Evolutionary conservation across 495 filamentous ascomycete species (phyloP), one percentile per base, ranked within the genome.

Genomic region (Aspergillus homomorphus): DNA sequence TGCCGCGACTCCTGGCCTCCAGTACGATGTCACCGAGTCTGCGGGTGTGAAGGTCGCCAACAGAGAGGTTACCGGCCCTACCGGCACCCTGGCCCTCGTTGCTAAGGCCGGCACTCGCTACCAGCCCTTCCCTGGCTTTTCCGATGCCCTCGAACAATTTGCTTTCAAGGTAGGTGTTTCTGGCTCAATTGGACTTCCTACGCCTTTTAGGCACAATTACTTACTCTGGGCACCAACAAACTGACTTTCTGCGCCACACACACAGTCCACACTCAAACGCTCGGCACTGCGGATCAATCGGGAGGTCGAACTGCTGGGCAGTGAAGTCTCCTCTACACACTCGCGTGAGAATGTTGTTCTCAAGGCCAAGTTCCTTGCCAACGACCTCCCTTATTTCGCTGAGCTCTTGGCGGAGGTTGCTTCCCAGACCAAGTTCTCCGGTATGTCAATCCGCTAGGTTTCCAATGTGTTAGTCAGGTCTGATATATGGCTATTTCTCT

Each of bases 301-400:
- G 80, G 94, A 99, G 81, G 80, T 87, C 63, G 94, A 99, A 78
- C 87, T 99, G 62, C 83, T 98, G 62, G 94, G 94, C 62, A 89
- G 89, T 65, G 84, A 91, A 80, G 83, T 96, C 74, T 80, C 77
- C 64, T 79, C 94, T 53, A 87, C 88, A 75, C 90, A 96, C 78
- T 89, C 92, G 63, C 86, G 92, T 67, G 94, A 99, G 78, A 92
- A 92, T 65, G 75, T 99, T 58, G 84, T 98, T 63, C 77, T 98
- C 65, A 84, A 89, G 72, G 89, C 94, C 69, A 96, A 90, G 74
- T 98, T 98, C 82, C 83, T 99, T 56, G 83, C 91, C 69, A 86
- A 92, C 68, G 91, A 99, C 64, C 85, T 99, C 59, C 92, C 94
- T 61, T 99, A 98, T 84, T 99, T 96, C 76, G 84, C 91, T 70